These are phyloP conservation scores for Naganishia kalamii DNA, from an alignment of 768 basidiomycete species.

Conservation along the genomic window DNA sequence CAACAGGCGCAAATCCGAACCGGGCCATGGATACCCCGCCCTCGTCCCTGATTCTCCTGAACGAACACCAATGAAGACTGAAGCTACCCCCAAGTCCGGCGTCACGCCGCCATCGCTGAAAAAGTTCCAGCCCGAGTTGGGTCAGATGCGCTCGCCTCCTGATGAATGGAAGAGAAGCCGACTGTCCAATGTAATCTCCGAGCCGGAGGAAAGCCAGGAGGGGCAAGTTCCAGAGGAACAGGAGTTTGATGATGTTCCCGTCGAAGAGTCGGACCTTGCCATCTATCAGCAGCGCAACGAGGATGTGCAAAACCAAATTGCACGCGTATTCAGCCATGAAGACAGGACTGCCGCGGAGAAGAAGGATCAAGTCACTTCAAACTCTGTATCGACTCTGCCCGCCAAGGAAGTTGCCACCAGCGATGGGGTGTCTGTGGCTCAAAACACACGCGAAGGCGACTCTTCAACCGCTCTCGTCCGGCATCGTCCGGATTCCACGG, in stretches of 20 bases:
- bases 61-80: not conserved
- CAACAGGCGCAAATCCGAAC: conserved; percentile 8
- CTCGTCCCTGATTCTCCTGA: not conserved
- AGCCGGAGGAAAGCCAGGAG: not conserved
- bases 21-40: not conserved
- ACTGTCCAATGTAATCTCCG: conserved; percentile 3
- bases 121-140: conserved; percentile 10
- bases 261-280: not conserved
- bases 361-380: not conserved
- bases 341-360: not conserved
- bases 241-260: not conserved
- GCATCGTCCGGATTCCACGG: not conserved
- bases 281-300: conserved; percentile 8
- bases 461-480: not conserved
- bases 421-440: not conserved
- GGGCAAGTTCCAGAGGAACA: not conserved
- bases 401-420: not conserved
- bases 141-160: conserved; percentile 12
- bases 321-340: not conserved
- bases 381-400: not conserved
- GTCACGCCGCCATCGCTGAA: conserved; percentile 3
- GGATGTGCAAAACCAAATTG: not conserved
- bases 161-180: conserved; percentile 14
- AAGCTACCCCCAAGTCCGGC: not conserved
- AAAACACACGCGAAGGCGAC: not conserved